phyloP scores from a whole-genome alignment of 2,329 filamentous ascomycete species.

The Hypoxylon sp. region DNA sequence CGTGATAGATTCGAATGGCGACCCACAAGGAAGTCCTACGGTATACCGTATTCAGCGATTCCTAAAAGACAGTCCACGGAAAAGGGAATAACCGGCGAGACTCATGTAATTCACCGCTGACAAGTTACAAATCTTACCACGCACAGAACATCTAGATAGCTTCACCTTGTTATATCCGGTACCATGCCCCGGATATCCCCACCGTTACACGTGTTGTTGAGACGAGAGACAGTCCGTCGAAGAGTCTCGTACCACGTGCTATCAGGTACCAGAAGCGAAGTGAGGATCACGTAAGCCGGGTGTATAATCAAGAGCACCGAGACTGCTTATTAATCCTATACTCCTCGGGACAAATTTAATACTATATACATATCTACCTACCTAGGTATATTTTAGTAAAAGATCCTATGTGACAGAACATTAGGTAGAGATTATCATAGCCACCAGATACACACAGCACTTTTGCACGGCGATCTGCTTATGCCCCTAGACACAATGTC shows the following conservation, averaged over 20 bases:
- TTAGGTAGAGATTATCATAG: not conserved
- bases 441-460: not conserved
- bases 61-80: not conserved
- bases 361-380: not conserved
- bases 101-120: slow-evolving; percentile 7
- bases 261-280: not conserved
- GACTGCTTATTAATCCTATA: slow-evolving; percentile 8
- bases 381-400: not conserved
- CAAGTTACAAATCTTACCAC: not conserved
- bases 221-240: not conserved
- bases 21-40: slow-evolving; percentile 9
- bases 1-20: not conserved
- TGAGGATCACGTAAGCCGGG: not conserved
- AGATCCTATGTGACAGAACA: not conserved
- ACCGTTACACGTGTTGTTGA: not conserved
- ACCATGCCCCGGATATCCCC: not conserved
- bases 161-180: slow-evolving; percentile 4
- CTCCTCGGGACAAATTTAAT: not conserved
- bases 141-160: slow-evolving; percentile 1
- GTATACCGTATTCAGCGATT: not conserved
- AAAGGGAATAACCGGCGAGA: slow-evolving; percentile 3
- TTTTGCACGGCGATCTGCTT: not conserved
- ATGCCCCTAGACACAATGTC: slow-evolving; percentile 6
- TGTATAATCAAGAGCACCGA: not conserved
- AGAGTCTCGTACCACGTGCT: not conserved